Conservation (phyloP, 2,329 filamentous ascomycete species). For the Alternaria postmessia region DNA sequence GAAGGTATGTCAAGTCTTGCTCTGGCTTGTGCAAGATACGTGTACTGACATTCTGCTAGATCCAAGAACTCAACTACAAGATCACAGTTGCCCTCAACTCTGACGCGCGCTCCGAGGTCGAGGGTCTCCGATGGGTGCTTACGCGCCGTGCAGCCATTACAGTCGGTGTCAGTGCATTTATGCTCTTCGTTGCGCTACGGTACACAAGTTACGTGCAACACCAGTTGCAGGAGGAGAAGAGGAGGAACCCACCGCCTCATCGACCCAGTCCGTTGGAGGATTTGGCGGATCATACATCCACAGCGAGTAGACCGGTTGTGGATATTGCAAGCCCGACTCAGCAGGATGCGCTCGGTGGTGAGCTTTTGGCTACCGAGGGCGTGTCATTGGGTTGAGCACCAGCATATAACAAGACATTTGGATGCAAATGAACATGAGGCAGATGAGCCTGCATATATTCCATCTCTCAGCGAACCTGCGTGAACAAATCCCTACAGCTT, state of each 20-base stretch:
- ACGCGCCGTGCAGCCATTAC: slow-evolving; percentile 70
- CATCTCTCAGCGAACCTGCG: neutral
- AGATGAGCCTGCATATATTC: neutral
- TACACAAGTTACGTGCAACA: slow-evolving; percentile 52
- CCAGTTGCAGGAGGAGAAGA: slow-evolving; percentile 51
- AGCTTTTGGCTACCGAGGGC: slow-evolving; percentile 44
- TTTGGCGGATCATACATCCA: neutral
- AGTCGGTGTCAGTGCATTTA: slow-evolving; percentile 58
- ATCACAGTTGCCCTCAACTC: slow-evolving; percentile 91
- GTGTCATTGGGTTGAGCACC: slow-evolving; percentile 41
- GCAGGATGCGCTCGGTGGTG: slow-evolving; percentile 38
- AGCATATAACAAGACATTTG: neutral
- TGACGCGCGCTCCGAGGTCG: slow-evolving; percentile 90
- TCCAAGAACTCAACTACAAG: slow-evolving; percentile 95
- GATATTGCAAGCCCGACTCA: slow-evolving; percentile 12
- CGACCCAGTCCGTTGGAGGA: slow-evolving; percentile 24
- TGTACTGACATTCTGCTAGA: slow-evolving; percentile 56
- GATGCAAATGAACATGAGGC: neutral
- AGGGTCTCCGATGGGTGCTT: slow-evolving; percentile 86
- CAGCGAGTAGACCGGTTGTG: slow-evolving; percentile 3
- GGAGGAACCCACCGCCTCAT: slow-evolving; percentile 39
- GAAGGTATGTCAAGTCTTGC: slow-evolving; percentile 60
- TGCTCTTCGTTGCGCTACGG: slow-evolving; percentile 54
- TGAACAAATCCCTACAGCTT: slow-evolving; percentile 69
- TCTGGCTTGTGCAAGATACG: neutral